A percentile compares a stretch with the other conserved stretches of the same genome.
These are phyloP conservation scores for Babesia caballi DNA, from an alignment of 169 alveolate genomes.

Conservation along the genomic window DNA sequence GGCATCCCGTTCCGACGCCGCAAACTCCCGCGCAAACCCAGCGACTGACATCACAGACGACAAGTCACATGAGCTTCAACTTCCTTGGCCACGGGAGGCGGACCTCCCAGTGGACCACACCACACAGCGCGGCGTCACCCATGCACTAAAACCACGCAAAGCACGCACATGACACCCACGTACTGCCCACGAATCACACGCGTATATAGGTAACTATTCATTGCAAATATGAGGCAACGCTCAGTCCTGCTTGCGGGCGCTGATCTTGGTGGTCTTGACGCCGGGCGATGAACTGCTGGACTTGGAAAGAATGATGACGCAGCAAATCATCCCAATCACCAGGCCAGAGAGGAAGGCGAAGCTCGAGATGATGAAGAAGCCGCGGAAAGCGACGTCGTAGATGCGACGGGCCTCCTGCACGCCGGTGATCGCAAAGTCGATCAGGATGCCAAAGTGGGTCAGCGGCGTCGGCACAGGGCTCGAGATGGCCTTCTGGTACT, in stretches of 20 bases:
- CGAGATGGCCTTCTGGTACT: slow-evolving; percentile 31
- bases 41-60: too few relatives aligned
- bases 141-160: too few relatives aligned
- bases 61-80: too few relatives aligned
- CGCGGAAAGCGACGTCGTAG: slow-evolving; percentile 56
- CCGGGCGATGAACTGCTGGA: background rate
- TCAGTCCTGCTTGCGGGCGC: slow-evolving; percentile 38
- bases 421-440: slow-evolving; percentile 44
- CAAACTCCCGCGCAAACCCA: background rate
- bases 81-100: too few relatives aligned
- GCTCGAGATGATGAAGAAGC: slow-evolving; percentile 41
- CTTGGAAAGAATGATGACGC: slow-evolving; percentile 24
- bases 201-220: too few relatives aligned
- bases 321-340: slow-evolving; percentile 25
- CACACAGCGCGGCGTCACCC: too few relatives aligned
- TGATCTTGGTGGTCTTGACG: slow-evolving; percentile 8
- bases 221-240: background rate
- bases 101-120: too few relatives aligned
- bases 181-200: too few relatives aligned
- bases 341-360: slow-evolving; percentile 41
- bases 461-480: slow-evolving; percentile 50
- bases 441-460: slow-evolving; percentile 31
- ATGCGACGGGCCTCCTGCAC: slow-evolving; percentile 48
- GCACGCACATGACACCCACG: too few relatives aligned
- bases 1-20: slow-evolving; percentile 33